Conservation (phyloP, 352 stramenopile genomes). For the Saprolegnia parasitica region DNA sequence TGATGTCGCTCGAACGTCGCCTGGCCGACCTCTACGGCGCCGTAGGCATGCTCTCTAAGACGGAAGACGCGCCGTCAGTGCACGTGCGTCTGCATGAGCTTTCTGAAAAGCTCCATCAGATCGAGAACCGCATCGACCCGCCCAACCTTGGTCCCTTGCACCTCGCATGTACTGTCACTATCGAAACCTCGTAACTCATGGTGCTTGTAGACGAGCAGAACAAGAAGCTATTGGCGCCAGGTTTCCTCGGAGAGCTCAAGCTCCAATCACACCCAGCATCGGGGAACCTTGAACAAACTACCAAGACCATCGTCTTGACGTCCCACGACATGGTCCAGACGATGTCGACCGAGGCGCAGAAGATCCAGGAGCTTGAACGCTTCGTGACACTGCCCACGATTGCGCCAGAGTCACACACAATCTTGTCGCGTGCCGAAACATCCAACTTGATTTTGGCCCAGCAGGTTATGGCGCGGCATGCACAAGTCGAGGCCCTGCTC, state of each 20-base stretch:
- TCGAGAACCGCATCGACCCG: slow-evolving; percentile 20
- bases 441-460: slow-evolving; percentile 16
- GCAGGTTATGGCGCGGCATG: slow-evolving; percentile 18
- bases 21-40: slow-evolving; percentile 3
- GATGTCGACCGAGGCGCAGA: not conserved
- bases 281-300: slow-evolving; percentile 6
- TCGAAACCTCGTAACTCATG: not conserved
- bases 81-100: slow-evolving; percentile 18
- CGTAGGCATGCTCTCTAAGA: not conserved
- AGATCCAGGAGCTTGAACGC: slow-evolving; percentile 10
- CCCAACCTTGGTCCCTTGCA: slow-evolving; percentile 6
- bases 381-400: not conserved
- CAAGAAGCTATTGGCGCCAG: slow-evolving; percentile 12
- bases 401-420: not conserved
- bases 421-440: slow-evolving; percentile 10
- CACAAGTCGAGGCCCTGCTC: slow-evolving; percentile 2
- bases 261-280: not conserved
- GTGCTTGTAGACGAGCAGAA: slow-evolving; percentile 15
- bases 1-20: slow-evolving; percentile 17
- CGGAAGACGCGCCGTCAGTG: not conserved
- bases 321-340: not conserved
- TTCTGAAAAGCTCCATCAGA: slow-evolving; percentile 4
- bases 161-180: slow-evolving; percentile 4
- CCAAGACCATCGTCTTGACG: slow-evolving; percentile 18
- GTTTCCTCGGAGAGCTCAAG: slow-evolving; percentile 18